Conservation (phyloP, 179 eudicot species). For the Beta corolliflora region DNA sequence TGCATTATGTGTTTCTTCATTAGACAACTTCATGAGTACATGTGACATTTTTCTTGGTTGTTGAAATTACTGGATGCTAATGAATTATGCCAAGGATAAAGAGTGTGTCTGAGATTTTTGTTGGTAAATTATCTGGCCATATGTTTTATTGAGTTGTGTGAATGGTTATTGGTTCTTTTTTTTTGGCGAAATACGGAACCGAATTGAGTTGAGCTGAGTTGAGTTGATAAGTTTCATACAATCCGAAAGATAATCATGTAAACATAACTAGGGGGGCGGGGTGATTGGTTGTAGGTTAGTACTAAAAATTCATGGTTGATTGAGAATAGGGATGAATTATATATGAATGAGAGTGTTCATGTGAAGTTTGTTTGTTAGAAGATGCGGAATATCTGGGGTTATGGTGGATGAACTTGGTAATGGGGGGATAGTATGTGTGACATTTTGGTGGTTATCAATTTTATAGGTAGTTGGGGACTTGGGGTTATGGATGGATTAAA, state of each 20-base stretch:
- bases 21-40: too few species aligned
- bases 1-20: constrained; percentile 9
- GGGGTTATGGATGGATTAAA: neutral
- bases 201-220: too few species aligned
- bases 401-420: neutral
- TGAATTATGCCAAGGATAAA: too few species aligned
- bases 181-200: too few species aligned
- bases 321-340: neutral
- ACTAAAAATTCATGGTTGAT: too few species aligned
- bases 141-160: too few species aligned
- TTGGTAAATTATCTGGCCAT: too few species aligned
- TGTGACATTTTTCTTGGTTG: constrained; percentile 7
- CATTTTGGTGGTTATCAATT: neutral
- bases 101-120: too few species aligned
- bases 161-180: too few species aligned
- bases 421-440: neutral
- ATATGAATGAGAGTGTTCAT: neutral
- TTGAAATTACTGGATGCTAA: neutral
- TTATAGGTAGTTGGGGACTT: neutral
- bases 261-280: too few species aligned
- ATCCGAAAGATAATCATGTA: too few species aligned
- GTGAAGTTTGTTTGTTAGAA: neutral
- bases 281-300: neutral
- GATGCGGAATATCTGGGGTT: constrained; percentile 4
- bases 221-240: too few species aligned